A percentile compares a stretch with the other conserved stretches of the same genome.
Evolutionary conservation across 1,284 basidiomycete species (phyloP).

Genomic region (Termitomyces sp.): DNA sequence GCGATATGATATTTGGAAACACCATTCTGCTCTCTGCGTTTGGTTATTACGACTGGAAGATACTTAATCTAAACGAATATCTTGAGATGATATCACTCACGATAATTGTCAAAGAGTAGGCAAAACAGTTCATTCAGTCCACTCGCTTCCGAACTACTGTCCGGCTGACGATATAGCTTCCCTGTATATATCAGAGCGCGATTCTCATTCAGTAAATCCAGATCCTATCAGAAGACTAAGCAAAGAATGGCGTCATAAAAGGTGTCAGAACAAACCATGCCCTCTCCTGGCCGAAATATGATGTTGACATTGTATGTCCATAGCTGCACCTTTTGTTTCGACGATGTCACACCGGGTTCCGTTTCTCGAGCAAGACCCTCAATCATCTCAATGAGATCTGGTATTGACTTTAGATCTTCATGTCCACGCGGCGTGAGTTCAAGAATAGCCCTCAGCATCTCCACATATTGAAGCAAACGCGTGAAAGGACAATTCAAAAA

Average conservation of each 20-base stretch:
- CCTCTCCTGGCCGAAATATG: slow-evolving; percentile 74
- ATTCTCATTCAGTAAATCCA: slow-evolving; percentile 82
- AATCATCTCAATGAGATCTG: slow-evolving; percentile 82
- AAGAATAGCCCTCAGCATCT: slow-evolving; percentile 77
- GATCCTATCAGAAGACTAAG: slow-evolving; percentile 47
- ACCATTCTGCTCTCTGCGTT: slow-evolving; percentile 70
- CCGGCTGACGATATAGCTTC: slow-evolving; percentile 78
- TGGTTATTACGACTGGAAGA: slow-evolving; percentile 78
- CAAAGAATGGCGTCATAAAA: background rate
- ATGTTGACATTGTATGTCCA: slow-evolving; percentile 81
- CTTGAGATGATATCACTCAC: slow-evolving; percentile 40
- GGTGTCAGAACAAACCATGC: slow-evolving; percentile 52
- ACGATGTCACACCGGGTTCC: slow-evolving; percentile 76
- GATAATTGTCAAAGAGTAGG: slow-evolving; percentile 89
- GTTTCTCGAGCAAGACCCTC: slow-evolving; percentile 80
- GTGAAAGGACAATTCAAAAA: slow-evolving; percentile 90
- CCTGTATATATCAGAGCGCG: slow-evolving; percentile 81
- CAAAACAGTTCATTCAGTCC: slow-evolving; percentile 86
- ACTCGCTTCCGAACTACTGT: slow-evolving; percentile 74
- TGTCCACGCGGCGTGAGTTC: slow-evolving; percentile 70
- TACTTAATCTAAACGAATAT: background rate
- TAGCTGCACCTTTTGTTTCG: slow-evolving; percentile 82
- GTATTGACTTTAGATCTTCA: slow-evolving; percentile 75
- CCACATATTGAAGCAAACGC: slow-evolving; percentile 82
- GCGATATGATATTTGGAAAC: slow-evolving; percentile 75